These are phyloP conservation scores for Oehlia diaphana DNA, from an alignment of 192 early-diverging fungal genomes.

Conservation along the genomic window DNA sequence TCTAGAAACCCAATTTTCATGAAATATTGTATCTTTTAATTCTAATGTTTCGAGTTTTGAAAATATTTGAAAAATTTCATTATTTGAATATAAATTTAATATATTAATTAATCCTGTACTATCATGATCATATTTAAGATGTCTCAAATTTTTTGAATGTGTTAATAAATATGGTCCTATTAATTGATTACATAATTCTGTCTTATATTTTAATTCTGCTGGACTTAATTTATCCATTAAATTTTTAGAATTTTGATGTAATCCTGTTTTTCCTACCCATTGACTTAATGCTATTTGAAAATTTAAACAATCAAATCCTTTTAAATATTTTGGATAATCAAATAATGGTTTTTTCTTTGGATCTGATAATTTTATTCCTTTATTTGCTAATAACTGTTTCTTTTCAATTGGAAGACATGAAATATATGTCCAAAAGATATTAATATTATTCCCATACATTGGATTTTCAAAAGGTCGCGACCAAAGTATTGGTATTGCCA, in stretches of 20 bases:
- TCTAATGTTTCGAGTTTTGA: slow-evolving; percentile 5
- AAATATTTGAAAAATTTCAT: slow-evolving; percentile 2
- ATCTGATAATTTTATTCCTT: neutral
- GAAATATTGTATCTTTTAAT: neutral
- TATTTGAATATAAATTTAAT: neutral
- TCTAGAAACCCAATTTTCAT: neutral
- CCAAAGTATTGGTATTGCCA: slow-evolving; percentile 11
- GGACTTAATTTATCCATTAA: neutral
- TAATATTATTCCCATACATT: neutral
- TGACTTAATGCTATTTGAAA: slow-evolving; percentile 11
- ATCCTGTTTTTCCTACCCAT: neutral
- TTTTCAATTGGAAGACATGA: neutral
- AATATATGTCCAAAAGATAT: neutral
- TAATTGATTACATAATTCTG: neutral
- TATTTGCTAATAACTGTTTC: neutral
- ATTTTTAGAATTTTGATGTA: neutral
- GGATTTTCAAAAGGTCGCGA: neutral
- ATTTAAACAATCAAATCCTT: slow-evolving; percentile 8
- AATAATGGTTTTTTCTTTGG: slow-evolving; percentile 4
- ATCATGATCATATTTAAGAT: neutral
- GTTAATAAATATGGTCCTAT: neutral
- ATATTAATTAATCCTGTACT: neutral
- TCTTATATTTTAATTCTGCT: neutral
- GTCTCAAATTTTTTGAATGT: neutral
- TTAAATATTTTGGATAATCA: slow-evolving; percentile 15